These are phyloP conservation scores for Candida hispaniensis DNA, from an alignment of 805 yeast genomes.

Conservation along the genomic window DNA sequence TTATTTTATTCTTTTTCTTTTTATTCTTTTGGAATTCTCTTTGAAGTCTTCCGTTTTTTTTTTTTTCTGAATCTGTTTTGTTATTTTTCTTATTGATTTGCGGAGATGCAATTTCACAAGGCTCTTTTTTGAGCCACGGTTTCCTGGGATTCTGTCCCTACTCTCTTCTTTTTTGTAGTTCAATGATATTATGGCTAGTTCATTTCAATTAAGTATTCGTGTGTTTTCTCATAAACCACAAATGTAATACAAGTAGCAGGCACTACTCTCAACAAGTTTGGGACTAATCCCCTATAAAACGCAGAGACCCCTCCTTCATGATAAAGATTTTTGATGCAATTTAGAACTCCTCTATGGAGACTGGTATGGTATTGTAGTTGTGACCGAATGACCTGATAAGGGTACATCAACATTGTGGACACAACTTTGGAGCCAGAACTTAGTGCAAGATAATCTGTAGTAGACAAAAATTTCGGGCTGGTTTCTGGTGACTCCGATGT, in stretches of 20 bases:
- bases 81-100: too few species aligned
- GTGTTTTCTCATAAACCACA: slow-evolving; percentile 55
- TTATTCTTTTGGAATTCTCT: too few species aligned
- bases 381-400: slow-evolving; percentile 71
- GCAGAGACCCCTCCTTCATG: slow-evolving; percentile 48
- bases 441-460: slow-evolving; percentile 50
- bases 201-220: slow-evolving; percentile 1
- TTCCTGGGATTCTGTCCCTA: too few species aligned
- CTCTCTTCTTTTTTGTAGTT: too few species aligned
- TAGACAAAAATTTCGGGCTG: slow-evolving; percentile 23
- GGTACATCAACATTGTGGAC: slow-evolving; percentile 63
- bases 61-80: too few species aligned
- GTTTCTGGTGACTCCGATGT: too few species aligned
- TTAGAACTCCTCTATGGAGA: slow-evolving; percentile 25
- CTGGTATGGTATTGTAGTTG: slow-evolving; percentile 47
- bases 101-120: too few species aligned
- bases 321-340: slow-evolving; percentile 35
- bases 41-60: too few species aligned
- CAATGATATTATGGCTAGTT: too few species aligned
- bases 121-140: too few species aligned
- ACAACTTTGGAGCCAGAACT: slow-evolving; percentile 60
- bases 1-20: too few species aligned
- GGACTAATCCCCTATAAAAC: slow-evolving; percentile 72
- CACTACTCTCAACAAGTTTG: slow-evolving; percentile 70
- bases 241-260: slow-evolving; percentile 93